A percentile compares a stretch with the other conserved stretches of the same genome.
These are phyloP conservation scores for Plenodomus tracheiphilus DNA, from an alignment of 2,329 filamentous ascomycete species.

Conservation along the genomic window DNA sequence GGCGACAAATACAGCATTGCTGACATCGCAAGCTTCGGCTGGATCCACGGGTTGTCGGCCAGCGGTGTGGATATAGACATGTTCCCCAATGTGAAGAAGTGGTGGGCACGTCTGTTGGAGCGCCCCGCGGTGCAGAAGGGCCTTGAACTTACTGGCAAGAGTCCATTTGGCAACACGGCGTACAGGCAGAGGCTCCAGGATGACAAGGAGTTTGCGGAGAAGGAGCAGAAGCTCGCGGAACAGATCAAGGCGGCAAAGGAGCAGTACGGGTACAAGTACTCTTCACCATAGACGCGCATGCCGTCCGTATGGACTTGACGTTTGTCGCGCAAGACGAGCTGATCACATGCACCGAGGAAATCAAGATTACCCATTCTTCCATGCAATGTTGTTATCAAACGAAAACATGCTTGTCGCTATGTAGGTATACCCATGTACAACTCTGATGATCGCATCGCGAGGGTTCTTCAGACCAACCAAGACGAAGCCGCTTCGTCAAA, in stretches of 20 bases:
- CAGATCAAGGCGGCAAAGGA: constrained; percentile 48
- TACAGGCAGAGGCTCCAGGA: constrained; percentile 50
- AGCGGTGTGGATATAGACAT: constrained; percentile 47
- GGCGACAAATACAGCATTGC: constrained; percentile 53
- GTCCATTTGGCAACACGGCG: constrained; percentile 47
- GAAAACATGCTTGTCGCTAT: too few relatives aligned
- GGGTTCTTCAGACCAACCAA: too few relatives aligned
- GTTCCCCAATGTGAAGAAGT: constrained; percentile 50
- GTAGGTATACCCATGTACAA: too few relatives aligned
- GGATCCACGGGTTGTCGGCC: constrained; percentile 49
- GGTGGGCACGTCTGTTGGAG: constrained; percentile 49
- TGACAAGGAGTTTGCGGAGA: constrained; percentile 54
- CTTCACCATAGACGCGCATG: constrained; percentile 36
- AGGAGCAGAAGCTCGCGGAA: constrained; percentile 46
- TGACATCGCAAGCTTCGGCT: constrained; percentile 52
- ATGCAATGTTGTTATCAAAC: too few relatives aligned
- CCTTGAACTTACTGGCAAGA: constrained; percentile 42
- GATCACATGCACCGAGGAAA: not conserved
- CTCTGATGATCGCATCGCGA: too few relatives aligned
- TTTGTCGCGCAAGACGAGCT: too few relatives aligned
- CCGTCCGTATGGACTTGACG: too few relatives aligned
- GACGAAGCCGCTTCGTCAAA: not conserved
- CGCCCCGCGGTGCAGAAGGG: constrained; percentile 50
- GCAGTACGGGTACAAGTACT: constrained; percentile 52
- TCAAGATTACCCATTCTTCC: not conserved